Percentiles rank a stretch among this genome's conserved stretches.
phyloP scores from a whole-genome alignment of 352 stramenopile species.

The Halophytophthora batemanensis region DNA sequence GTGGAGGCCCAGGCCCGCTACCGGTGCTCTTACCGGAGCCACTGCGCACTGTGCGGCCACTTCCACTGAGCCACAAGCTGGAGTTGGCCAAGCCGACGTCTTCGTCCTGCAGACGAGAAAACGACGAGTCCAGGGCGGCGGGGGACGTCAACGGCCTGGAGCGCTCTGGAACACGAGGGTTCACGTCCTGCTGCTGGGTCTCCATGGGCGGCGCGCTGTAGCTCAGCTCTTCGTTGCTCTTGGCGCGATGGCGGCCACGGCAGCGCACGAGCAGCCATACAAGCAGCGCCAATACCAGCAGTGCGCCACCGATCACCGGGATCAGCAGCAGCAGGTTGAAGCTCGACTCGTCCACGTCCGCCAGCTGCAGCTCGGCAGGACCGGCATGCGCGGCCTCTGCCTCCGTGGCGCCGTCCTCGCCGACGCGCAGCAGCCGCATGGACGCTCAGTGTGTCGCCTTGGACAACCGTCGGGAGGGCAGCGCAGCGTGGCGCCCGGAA shows the following conservation, averaged over 20 bases:
- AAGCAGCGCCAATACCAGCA: constrained; percentile 10
- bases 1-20: neutral
- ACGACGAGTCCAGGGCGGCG: constrained; percentile 19
- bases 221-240: too few relatives aligned
- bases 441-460: too few relatives aligned
- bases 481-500: too few relatives aligned
- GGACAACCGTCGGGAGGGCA: too few relatives aligned
- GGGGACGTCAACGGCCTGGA: constrained; percentile 12
- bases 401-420: neutral
- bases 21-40: constrained; percentile 10
- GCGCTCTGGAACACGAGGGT: neutral
- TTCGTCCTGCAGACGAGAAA: constrained; percentile 20
- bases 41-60: constrained; percentile 18
- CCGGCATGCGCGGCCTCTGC: too few relatives aligned
- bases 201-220: too few relatives aligned
- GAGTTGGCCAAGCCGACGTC: constrained; percentile 1
- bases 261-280: constrained; percentile 10
- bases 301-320: constrained; percentile 17
- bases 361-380: neutral
- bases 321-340: constrained; percentile 37
- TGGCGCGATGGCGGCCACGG: neutral
- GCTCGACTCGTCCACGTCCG: neutral
- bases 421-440: too few relatives aligned
- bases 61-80: constrained; percentile 25
- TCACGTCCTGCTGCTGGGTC: too few relatives aligned